Evolutionary conservation across 768 basidiomycete species (phyloP), one percentile per base, ranked within the genome.

Genomic region (Lactarius quietus): DNA sequence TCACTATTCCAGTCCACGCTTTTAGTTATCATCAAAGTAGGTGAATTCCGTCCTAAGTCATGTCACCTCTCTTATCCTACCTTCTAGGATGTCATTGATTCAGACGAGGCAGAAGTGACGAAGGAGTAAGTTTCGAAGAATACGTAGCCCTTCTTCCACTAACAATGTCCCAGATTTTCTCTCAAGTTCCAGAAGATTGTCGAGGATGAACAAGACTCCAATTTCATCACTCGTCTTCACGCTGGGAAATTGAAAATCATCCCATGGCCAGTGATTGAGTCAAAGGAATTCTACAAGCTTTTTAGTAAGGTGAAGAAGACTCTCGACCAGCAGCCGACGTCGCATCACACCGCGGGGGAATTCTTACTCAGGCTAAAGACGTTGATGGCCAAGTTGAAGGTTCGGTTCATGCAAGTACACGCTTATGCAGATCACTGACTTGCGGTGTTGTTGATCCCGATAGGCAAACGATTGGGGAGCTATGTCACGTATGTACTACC

Each of bases 231-330:
- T 33, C 81, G 78, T 2, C 78, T 87, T 6, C 87, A 87, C 60
- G 78, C 78, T 0, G 86, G 86, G 0, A 78, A 78, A 57, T 69
- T 87, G 9, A 78, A 78, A 38, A 87, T 88, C 10, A 79, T 87
- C 23, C 86, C 86, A 1, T 88, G 86, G 86, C 86, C 85, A 0
- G 84, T 88, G 43, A 86, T 88, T 31, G 83, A 84, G 65, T 86
- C 85, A 0, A 78, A 74, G 39, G 80, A 84, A 26, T 88, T 88
- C 70, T 88, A 88, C 67, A 76, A 73, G 6, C 70, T 86, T 26
- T 86, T 87, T 61, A 73, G 75, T 0, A 72, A 74, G 0, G 66
- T 88, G 28, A 84, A 82, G 65, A 74, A 73, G 55, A 73, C 74
- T 5, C 72, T 88, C 3, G 83, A 86, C 64, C 76, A 78, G 38